Evolutionary conservation across 1,284 basidiomycete species (phyloP).

Genomic region (Cutaneotrichosporon dermatis): DNA sequence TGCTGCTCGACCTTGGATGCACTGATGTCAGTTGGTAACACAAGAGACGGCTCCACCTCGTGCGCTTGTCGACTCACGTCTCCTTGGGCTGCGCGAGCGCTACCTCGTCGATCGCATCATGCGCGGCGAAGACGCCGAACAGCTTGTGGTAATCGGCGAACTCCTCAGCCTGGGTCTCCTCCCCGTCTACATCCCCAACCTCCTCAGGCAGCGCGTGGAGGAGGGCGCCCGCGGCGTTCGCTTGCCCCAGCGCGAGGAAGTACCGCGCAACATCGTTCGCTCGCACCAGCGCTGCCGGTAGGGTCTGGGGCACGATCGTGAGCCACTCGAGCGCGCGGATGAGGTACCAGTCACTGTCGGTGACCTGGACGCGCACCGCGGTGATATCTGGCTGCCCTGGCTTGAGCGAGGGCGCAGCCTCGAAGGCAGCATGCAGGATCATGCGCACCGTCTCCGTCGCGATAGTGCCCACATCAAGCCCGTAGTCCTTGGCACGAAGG

Average conservation of each 20-base stretch:
- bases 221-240: slow-evolving; percentile 64
- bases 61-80: slow-evolving; percentile 31
- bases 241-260: slow-evolving; percentile 73
- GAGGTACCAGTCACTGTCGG: slow-evolving; percentile 59
- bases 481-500: slow-evolving; percentile 72
- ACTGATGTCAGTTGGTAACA: slow-evolving; percentile 41
- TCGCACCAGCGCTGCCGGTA: slow-evolving; percentile 72
- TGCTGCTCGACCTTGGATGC: slow-evolving; percentile 36
- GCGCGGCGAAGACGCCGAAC: slow-evolving; percentile 34
- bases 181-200: not conserved
- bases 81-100: slow-evolving; percentile 25
- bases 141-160: slow-evolving; percentile 30
- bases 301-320: slow-evolving; percentile 68
- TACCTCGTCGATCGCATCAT: slow-evolving; percentile 40
- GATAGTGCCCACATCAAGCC: slow-evolving; percentile 74
- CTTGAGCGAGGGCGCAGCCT: slow-evolving; percentile 48
- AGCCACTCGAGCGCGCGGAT: slow-evolving; percentile 93
- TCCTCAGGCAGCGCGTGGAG: slow-evolving; percentile 61
- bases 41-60: slow-evolving; percentile 17
- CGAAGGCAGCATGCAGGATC: slow-evolving; percentile 67
- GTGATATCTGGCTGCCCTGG: slow-evolving; percentile 55
- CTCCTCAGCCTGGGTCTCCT: slow-evolving; percentile 28
- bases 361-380: slow-evolving; percentile 43
- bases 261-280: slow-evolving; percentile 80
- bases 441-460: slow-evolving; percentile 76